Conservation (phyloP, 2,329 filamentous ascomycete genomes). For the Neopestalotiopsis rosae region DNA sequence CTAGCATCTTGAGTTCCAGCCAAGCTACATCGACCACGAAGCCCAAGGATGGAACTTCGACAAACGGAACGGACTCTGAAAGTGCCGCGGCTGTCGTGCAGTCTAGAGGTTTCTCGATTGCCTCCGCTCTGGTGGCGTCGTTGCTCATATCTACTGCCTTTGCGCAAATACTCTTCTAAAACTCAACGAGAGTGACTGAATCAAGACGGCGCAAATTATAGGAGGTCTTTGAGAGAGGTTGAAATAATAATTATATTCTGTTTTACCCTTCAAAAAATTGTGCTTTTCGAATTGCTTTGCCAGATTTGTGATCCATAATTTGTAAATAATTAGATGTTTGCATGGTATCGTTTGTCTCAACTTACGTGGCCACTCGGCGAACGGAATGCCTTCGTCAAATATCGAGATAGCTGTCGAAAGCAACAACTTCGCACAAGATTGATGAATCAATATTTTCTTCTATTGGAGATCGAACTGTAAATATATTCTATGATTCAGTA, state of each 20-base stretch:
- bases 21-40: not conserved
- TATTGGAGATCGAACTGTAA: not conserved
- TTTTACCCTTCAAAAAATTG: not conserved
- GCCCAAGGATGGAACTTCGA: not conserved
- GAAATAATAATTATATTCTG: not conserved
- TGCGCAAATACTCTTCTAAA: not conserved
- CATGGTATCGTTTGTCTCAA: too few species aligned
- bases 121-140: not conserved
- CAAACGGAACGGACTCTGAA: not conserved
- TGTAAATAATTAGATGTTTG: not conserved
- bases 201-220: not conserved
- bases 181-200: not conserved
- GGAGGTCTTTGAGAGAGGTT: not conserved
- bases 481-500: not conserved
- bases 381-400: too few species aligned
- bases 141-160: not conserved
- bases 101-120: not conserved
- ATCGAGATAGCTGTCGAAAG: too few species aligned
- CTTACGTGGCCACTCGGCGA: too few species aligned
- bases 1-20: slow-evolving; percentile 34
- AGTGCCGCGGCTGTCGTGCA: not conserved
- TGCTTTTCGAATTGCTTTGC: not conserved
- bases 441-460: not conserved
- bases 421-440: too few species aligned
- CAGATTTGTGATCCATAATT: not conserved